These are phyloP conservation scores for Adansonia digitata DNA, from an alignment of 345 rosid genomes.

Conservation along the genomic window DNA sequence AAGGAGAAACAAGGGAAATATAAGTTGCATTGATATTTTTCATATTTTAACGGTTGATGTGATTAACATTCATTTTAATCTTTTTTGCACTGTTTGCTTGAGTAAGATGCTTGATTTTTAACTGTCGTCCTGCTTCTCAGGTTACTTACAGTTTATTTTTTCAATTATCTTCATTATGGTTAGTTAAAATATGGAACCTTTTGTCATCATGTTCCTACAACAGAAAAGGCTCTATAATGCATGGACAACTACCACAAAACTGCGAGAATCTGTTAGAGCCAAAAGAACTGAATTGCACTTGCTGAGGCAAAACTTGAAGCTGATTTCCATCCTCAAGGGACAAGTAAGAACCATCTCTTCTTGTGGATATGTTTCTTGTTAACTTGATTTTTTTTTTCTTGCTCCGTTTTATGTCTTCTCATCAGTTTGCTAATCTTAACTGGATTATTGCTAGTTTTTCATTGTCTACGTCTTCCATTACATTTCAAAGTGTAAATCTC, in stretches of 20 bases:
- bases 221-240: slow-evolving; percentile 71
- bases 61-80: not conserved
- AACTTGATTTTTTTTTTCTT: not conserved
- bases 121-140: not conserved
- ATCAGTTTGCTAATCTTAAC: not conserved
- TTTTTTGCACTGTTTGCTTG: not conserved
- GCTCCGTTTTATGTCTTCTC: not conserved
- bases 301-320: slow-evolving; percentile 63
- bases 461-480: not conserved
- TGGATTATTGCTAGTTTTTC: not conserved
- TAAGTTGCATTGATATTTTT: not conserved
- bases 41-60: not conserved
- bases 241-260: slow-evolving; percentile 44
- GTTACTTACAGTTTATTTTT: not conserved
- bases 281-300: slow-evolving; percentile 59
- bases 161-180: not conserved
- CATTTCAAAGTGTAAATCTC: not conserved
- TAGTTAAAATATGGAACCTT: not conserved
- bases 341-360: slow-evolving; percentile 45
- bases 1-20: not conserved
- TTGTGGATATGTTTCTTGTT: slow-evolving; percentile 1
- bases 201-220: slow-evolving; percentile 11
- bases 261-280: slow-evolving; percentile 65
- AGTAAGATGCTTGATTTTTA: not conserved
- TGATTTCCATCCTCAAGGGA: slow-evolving; percentile 51